Conservation (phyloP, 352 stramenopile species). For the Thalassiosira livingstoniorum region DNA sequence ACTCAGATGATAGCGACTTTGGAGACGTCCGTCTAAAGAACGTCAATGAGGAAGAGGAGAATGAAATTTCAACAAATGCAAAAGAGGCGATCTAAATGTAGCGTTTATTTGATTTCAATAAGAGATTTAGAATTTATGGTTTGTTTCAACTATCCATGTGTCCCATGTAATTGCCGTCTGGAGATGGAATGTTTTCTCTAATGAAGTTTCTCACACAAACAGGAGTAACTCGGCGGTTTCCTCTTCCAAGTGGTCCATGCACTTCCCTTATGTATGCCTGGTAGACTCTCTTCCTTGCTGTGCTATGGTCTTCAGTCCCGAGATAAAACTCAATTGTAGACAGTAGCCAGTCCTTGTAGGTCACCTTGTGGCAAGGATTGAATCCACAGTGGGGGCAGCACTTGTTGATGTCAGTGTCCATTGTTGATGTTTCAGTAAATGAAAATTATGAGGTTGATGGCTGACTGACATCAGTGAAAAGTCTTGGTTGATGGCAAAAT, state of each 20-base stretch:
- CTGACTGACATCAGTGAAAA: no score
- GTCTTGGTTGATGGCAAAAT: no score
- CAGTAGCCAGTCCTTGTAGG: no score
- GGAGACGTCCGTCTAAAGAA: not conserved
- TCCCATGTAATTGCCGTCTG: constrained; percentile 27
- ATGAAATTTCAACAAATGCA: not conserved
- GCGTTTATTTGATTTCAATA: not conserved
- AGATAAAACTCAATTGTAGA: no score
- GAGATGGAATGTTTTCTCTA: constrained; percentile 19
- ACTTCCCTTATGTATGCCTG: constrained; percentile 9
- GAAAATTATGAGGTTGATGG: no score
- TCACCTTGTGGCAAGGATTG: no score
- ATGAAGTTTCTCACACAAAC: constrained; percentile 8
- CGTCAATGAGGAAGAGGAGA: not conserved
- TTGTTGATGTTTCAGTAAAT: no score
- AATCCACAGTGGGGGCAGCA: no score
- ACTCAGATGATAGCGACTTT: not conserved
- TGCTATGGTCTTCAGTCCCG: no score
- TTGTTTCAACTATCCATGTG: constrained; percentile 13
- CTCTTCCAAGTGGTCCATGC: constrained; percentile 8
- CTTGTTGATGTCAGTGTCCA: no score
- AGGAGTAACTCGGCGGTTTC: constrained; percentile 14
- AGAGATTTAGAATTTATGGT: not conserved
- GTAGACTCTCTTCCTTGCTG: no score
- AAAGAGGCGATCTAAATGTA: not conserved